Base-by-base conservation (phyloP, 768 basidiomycete species). In the Podaxis rugospora region DNA sequence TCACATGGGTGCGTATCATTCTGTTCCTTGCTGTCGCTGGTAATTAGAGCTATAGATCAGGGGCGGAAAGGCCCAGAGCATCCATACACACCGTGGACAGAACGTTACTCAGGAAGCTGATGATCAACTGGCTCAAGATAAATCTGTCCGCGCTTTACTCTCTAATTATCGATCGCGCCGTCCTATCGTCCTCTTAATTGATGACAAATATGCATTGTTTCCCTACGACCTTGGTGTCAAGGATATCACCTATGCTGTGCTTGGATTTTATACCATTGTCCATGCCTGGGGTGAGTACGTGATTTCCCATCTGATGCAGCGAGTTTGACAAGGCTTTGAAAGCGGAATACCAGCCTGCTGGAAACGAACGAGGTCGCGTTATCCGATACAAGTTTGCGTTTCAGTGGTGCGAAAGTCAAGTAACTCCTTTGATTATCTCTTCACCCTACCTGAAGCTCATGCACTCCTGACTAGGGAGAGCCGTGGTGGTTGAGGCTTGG, bases 301-400 rank as follows among this genome's bases (percentile, higher is more conserved):
- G 64, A 23, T 65, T 62, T 42, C 28, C 42, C 1, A 35, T 5
- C 4, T 18, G 1, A 39, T 16, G 10, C 16, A 10, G 14, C 50
- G 32, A 46, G 16, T 36, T 5, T 14, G 35, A 46, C 39, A 18
- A 13, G 39, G 23, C 42, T 62, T 47, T 11, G 16, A 39, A 44
- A 89, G 90, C 88, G 47, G 90, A 92, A 73, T 82, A 80, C 60
- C 83, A 90, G 66, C 66, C 77, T 1, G 74, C 82, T 5, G 71
- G 70, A 9, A 84, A 82, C 61, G 72, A 74, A 16, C 70, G 66
- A 35, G 81, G 82, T 10, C 74, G 72, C n/a, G 83, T 90, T n/a
- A 79, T 90, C 11, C 78, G 91, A 5, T 90, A 84, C 69, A 93
- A 93, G 69, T 92, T 93, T 66, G 86, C 87, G 4, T 93, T 93